Conservation (phyloP, 345 rosid species). For the Salix exigua region DNA sequence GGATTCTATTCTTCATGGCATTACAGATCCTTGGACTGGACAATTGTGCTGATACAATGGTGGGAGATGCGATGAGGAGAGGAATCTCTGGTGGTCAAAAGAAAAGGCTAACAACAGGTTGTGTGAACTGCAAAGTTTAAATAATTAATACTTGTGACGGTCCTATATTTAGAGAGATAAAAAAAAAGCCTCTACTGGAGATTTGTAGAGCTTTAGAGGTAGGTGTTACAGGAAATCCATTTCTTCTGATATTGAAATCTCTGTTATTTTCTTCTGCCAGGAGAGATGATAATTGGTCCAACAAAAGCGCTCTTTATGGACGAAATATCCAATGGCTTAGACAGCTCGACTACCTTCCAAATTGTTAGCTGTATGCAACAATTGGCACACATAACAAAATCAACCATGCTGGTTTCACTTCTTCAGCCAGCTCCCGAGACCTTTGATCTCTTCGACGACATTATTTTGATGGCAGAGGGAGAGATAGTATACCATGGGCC, state of each 20-base stretch:
- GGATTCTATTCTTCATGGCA: background rate
- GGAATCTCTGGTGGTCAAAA: conserved; percentile 60
- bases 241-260: background rate
- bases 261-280: conserved; percentile 16
- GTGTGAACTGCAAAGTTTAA: background rate
- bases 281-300: conserved; percentile 76
- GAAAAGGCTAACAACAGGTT: conserved; percentile 52
- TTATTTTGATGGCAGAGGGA: conserved; percentile 63
- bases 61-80: conserved; percentile 65
- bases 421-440: conserved; percentile 86
- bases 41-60: conserved; percentile 59
- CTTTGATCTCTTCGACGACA: conserved; percentile 65
- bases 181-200: background rate
- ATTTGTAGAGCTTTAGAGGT: background rate
- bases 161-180: no score
- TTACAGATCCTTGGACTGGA: conserved; percentile 65
- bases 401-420: conserved; percentile 55
- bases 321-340: conserved; percentile 71
- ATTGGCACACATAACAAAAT: conserved; percentile 49
- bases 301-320: conserved; percentile 71
- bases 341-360: conserved; percentile 72
- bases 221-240: background rate
- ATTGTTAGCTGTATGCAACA: conserved; percentile 64
- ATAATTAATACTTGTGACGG: no score
- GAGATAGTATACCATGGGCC: conserved; percentile 69